Evolutionary conservation across 305 asterid species (phyloP), one percentile per base, ranked within the genome.

Genomic region (Fraxinus sp.): DNA sequence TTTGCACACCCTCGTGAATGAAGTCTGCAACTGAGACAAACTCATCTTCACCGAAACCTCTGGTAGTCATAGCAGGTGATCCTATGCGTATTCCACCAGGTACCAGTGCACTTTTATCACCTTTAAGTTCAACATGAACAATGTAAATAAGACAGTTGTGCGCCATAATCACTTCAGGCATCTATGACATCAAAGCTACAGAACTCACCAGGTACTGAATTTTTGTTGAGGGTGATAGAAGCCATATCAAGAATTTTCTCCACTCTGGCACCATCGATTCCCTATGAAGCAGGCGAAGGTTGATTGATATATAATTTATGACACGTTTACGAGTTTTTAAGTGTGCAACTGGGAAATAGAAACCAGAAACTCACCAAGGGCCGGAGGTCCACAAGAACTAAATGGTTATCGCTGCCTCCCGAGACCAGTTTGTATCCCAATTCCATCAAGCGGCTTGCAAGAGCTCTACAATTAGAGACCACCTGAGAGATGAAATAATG

Each of bases 31-130:
- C 90, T 39, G 87, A 49, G 22, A 86, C 73, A 70, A 96, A 96
- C 37, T 96, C 99, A 5, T 81, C 80, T 82, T 93, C 98, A 0
- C 86, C 70, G 57, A 96, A 94, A 84, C 98, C 97, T 89, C 98
- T 79, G 11, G 98, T 91, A 35, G 99, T 96, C 99, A 96, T 93
- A 64, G 97, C 99, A 39, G 98, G 97, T 2, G 99, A 81, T n/a
- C 99, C 99, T 28, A 94, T 90, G n/a, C 97, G 97, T 78, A 97
- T 93, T 80, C 99, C 99, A 84, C 98, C 98, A 0, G 99, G 99
- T 55, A 93, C 93, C 44, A 95, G 84, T 44, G 99, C 97, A 70
- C 98, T 97, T 88, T 90, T 97, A 87, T 94, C 99, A 26, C 99
- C 99, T 95, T 44, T 5, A 79, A 2, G 8, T 64, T 35, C 79